Percentiles rank a stretch among this genome's conserved stretches.
Evolutionary conservation across 805 yeast genomes (phyloP).

Genomic region (Saccharomycopsis sp.): DNA sequence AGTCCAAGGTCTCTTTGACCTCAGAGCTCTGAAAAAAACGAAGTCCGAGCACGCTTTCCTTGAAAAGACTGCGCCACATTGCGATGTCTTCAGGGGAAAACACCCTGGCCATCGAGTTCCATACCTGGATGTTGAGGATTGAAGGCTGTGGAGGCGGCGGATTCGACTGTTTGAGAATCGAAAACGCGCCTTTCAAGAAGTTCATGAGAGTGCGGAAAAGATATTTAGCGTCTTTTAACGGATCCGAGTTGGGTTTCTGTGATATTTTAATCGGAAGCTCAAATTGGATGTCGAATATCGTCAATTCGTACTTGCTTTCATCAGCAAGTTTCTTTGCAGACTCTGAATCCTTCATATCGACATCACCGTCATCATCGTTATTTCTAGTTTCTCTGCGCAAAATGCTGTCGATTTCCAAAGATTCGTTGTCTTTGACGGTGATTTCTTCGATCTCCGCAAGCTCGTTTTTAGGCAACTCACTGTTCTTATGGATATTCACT

Average conservation of each 20-base stretch:
- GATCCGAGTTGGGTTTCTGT: constrained; percentile 49
- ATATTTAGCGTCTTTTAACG: constrained; percentile 81
- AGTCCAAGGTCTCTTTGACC: constrained; percentile 24
- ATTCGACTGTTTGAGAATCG: constrained; percentile 82
- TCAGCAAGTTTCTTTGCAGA: constrained; percentile 18
- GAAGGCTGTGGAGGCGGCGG: constrained; percentile 61
- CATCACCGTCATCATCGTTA: constrained; percentile 26
- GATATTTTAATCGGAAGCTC: constrained; percentile 55
- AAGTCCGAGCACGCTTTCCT: constrained; percentile 79
- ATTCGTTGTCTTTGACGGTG: constrained; percentile 11
- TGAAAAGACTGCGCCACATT: constrained; percentile 67
- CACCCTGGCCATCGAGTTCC: constrained; percentile 86
- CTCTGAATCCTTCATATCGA: constrained; percentile 25
- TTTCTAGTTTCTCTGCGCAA: constrained; percentile 1
- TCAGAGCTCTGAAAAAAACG: constrained; percentile 60
- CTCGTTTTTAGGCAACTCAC: constrained; percentile 8
- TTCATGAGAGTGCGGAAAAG: constrained; percentile 84
- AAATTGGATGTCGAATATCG: constrained; percentile 41
- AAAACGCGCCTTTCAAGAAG: constrained; percentile 82
- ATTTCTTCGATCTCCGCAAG: constrained; percentile 7
- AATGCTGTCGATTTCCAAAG: constrained; percentile 13
- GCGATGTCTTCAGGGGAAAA: constrained; percentile 77
- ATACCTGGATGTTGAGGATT: constrained; percentile 46
- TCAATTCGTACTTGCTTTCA: constrained; percentile 24
- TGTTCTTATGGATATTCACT: constrained; percentile 3